phyloP scores from a whole-genome alignment of 1,284 basidiomycete genomes.

The Cutaneotrichosporon sp. region DNA sequence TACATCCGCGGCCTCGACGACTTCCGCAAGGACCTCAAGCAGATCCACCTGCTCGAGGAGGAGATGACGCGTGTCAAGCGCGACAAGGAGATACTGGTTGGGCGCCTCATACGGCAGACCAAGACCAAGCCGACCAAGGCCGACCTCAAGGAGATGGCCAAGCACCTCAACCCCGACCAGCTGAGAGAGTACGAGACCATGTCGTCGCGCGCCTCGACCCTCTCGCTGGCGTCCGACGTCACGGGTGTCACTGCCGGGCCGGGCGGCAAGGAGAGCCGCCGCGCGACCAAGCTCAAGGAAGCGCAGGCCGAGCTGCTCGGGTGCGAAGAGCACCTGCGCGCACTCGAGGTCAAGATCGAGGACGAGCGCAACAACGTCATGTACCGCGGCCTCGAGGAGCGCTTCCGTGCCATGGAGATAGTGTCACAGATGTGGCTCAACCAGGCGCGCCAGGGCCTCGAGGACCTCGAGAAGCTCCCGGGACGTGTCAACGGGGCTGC shows the following conservation, averaged over 20 bases:
- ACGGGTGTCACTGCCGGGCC: conserved; percentile 26
- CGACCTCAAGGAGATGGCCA: conserved; percentile 47
- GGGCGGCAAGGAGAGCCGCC: conserved; percentile 43
- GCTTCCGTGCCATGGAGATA: conserved; percentile 53
- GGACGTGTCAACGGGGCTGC: conserved; percentile 14
- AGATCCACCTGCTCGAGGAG: conserved; percentile 53
- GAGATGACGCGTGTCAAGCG: conserved; percentile 52
- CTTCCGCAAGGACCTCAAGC: conserved; percentile 53
- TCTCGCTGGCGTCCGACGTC: conserved; percentile 35
- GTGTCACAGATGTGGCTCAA: conserved; percentile 53
- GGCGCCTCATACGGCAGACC: conserved; percentile 52
- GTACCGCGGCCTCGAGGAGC: conserved; percentile 50
- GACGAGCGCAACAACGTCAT: conserved; percentile 54
- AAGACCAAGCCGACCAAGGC: conserved; percentile 50
- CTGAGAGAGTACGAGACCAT: conserved; percentile 18
- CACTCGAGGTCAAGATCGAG: conserved; percentile 51
- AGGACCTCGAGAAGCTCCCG: conserved; percentile 44
- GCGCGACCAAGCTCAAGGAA: conserved; percentile 49
- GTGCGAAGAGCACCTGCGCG: conserved; percentile 52
- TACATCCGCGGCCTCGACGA: conserved; percentile 49
- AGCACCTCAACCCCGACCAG: conserved; percentile 12
- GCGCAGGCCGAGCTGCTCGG: conserved; percentile 54
- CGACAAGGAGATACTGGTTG: conserved; percentile 53
- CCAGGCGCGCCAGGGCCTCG: conserved; percentile 49
- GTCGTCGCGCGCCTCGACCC: conserved; percentile 35